phyloP scores from a whole-genome alignment of 805 yeast species.

The Pichia gijzeniarum region DNA sequence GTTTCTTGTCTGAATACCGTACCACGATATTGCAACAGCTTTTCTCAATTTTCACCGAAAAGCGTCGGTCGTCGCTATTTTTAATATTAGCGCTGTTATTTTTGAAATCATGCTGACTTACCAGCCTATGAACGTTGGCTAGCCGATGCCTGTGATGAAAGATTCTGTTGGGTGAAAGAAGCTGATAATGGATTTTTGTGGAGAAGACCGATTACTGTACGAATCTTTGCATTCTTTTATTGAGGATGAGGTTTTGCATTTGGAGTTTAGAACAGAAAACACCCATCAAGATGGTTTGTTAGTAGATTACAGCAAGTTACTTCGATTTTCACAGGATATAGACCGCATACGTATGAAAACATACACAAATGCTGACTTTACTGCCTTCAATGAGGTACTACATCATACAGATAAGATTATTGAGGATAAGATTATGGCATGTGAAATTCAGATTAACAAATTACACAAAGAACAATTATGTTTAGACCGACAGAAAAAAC shows the following conservation, averaged over 20 bases:
- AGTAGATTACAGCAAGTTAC: conserved; percentile 1
- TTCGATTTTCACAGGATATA: conserved; percentile 14
- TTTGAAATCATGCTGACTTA: too few species aligned
- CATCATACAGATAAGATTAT: conserved; percentile 12
- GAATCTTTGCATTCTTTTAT: not conserved
- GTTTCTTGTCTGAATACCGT: too few species aligned
- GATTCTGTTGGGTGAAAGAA: too few species aligned
- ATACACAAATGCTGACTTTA: conserved; percentile 4
- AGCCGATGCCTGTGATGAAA: too few species aligned
- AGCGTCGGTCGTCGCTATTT: too few species aligned
- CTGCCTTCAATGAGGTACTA: conserved; percentile 8
- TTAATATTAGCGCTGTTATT: too few species aligned
- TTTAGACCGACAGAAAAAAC: conserved; percentile 2
- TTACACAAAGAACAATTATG: conserved; percentile 1
- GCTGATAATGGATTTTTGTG: not conserved
- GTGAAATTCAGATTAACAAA: conserved; percentile 13
- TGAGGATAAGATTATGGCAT: conserved; percentile 15
- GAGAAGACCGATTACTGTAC: not conserved
- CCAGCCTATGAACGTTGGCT: too few species aligned
- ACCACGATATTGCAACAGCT: too few species aligned
- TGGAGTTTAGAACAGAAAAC: too few species aligned
- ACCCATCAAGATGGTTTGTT: conserved; percentile 1
- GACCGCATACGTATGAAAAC: conserved; percentile 14
- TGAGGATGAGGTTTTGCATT: not conserved
- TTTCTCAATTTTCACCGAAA: too few species aligned